These are phyloP conservation scores for Nicotiana sylvestris DNA, from an alignment of 257 asterid species.

Conservation along the genomic window DNA sequence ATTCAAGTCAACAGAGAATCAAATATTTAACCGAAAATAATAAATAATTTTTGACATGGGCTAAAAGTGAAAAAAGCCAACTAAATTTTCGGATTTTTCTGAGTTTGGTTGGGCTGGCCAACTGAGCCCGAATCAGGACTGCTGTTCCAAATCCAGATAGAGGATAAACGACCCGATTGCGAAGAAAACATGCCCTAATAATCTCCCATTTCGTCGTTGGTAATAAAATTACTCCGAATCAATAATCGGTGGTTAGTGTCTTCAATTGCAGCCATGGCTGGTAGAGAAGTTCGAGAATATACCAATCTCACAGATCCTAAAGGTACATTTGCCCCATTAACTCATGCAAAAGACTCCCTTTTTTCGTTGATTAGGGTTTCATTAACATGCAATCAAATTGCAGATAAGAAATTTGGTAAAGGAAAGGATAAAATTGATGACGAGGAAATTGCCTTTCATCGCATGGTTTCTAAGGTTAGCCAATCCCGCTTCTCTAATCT, in stretches of 20 bases:
- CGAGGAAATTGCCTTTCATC: constrained; percentile 89
- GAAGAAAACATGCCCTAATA: background rate
- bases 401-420: constrained; percentile 81
- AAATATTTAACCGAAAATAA: too few relatives aligned
- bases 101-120: too few relatives aligned
- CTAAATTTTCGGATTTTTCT: too few relatives aligned
- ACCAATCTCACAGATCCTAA: constrained; percentile 95
- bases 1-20: too few relatives aligned
- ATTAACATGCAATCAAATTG: constrained; percentile 1
- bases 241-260: background rate
- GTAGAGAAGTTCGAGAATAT: constrained; percentile 95
- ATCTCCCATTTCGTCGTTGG: too few relatives aligned
- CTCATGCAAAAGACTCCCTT: too few relatives aligned
- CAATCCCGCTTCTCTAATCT: constrained; percentile 42
- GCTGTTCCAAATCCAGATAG: background rate
- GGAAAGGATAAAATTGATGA: constrained; percentile 87
- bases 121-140: too few relatives aligned
- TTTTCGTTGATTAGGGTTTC: background rate
- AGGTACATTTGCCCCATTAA: constrained; percentile 30
- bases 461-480: constrained; percentile 98
- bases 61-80: too few relatives aligned
- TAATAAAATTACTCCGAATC: background rate
- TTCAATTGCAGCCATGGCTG: constrained; percentile 50
- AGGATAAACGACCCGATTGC: background rate
- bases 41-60: too few relatives aligned